Evolutionary conservation across 345 rosid species (phyloP).

Genomic region (Brassica nigra): DNA sequence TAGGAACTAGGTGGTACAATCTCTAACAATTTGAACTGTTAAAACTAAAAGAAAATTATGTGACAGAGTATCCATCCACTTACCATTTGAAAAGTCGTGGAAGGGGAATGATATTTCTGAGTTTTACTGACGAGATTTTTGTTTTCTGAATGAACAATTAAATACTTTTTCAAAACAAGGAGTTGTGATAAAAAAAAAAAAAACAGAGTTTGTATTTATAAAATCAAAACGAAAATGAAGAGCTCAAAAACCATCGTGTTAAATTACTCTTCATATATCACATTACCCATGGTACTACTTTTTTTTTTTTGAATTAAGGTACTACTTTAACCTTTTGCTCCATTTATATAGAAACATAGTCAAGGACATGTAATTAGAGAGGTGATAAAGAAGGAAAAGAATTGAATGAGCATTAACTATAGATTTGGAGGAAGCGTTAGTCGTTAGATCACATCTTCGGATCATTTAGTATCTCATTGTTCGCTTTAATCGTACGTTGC

Average conservation of each 20-base stretch:
- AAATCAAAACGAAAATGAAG: neutral
- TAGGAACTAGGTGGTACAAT: neutral
- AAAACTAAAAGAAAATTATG: neutral
- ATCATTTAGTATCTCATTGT: neutral
- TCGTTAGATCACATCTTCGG: conserved; percentile 4
- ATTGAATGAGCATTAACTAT: conserved; percentile 10
- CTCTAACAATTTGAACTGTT: neutral
- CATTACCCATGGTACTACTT: neutral
- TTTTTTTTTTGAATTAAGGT: too few relatives aligned
- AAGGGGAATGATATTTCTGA: neutral
- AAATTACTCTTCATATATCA: neutral
- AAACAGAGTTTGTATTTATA: neutral
- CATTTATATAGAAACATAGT: conserved; percentile 8
- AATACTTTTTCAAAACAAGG: too few relatives aligned
- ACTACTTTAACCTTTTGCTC: neutral
- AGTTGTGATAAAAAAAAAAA: neutral
- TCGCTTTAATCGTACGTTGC: neutral
- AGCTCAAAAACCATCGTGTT: neutral
- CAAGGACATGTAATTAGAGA: neutral
- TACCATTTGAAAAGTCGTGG: conserved; percentile 24
- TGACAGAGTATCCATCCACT: neutral
- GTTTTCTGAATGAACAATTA: neutral
- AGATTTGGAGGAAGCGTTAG: neutral
- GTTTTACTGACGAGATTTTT: neutral
- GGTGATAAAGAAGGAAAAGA: neutral